These are phyloP conservation scores for Globisporangium barbulae DNA, from an alignment of 352 stramenopile genomes.

Conservation along the genomic window DNA sequence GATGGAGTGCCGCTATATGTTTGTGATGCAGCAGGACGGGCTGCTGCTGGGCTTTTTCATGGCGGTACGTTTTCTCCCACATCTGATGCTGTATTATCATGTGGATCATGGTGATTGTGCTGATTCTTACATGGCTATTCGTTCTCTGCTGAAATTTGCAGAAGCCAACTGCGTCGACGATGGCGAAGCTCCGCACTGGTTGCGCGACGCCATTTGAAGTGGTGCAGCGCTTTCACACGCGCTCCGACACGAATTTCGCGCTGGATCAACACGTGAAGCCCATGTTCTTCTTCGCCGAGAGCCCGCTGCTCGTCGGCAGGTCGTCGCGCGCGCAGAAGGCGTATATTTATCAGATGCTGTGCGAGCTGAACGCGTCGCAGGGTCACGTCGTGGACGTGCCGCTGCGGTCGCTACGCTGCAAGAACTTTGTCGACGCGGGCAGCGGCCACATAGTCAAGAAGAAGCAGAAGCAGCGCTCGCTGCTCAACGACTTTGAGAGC, in stretches of 20 bases:
- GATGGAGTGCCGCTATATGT: constrained; percentile 60
- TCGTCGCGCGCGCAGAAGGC: constrained; percentile 39
- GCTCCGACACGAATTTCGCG: constrained; percentile 17
- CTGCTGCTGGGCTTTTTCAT: constrained; percentile 60
- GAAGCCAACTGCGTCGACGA: constrained; percentile 46
- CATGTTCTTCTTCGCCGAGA: constrained; percentile 67
- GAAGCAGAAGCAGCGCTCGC: constrained; percentile 25
- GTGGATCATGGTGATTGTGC: not conserved
- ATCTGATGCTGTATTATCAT: too few species aligned
- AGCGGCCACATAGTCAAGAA: constrained; percentile 53
- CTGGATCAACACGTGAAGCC: constrained; percentile 20
- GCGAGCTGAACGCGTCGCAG: constrained; percentile 49
- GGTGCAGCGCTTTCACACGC: constrained; percentile 45
- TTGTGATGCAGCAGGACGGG: constrained; percentile 64
- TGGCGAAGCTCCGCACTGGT: constrained; percentile 40
- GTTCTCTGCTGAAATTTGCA: not conserved
- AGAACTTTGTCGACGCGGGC: constrained; percentile 62
- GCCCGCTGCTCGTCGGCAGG: constrained; percentile 47
- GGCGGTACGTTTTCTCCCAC: constrained; percentile 20
- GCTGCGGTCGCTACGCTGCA: constrained; percentile 55
- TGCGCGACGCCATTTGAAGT: constrained; percentile 51
- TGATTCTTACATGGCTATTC: not conserved
- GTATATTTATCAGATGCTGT: constrained; percentile 48
- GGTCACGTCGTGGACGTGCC: constrained; percentile 50
- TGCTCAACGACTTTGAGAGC: constrained; percentile 34